A percentile compares a stretch with the other conserved stretches of the same genome.
phyloP scores from a whole-genome alignment of 1,139 yeast genomes.

The Magnusiomyces suaveolens region DNA sequence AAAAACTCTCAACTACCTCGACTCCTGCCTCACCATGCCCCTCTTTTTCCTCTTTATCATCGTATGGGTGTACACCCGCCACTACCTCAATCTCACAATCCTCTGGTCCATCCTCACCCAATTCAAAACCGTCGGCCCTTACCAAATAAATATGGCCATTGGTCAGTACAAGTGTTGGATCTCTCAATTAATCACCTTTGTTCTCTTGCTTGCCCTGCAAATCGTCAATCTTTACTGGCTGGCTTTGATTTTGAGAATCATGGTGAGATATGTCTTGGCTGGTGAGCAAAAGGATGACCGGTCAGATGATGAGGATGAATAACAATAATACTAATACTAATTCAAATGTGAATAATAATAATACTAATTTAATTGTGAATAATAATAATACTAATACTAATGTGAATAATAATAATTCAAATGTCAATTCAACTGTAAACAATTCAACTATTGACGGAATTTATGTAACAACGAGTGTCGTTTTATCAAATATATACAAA shows the following conservation, averaged over 20 bases:
- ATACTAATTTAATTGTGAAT: too few relatives aligned
- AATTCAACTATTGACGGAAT: too few relatives aligned
- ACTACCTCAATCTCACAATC: slow-evolving; percentile 67
- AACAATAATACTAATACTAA: too few relatives aligned
- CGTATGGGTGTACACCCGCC: slow-evolving; percentile 84
- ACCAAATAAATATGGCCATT: slow-evolving; percentile 72
- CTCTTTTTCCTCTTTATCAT: slow-evolving; percentile 58
- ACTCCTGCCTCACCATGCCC: slow-evolving; percentile 53
- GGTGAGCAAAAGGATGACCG: slow-evolving; percentile 71
- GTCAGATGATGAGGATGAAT: slow-evolving; percentile 63
- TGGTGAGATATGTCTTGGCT: slow-evolving; percentile 50
- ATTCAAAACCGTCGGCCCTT: slow-evolving; percentile 75
- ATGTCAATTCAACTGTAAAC: too few relatives aligned
- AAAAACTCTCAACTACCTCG: slow-evolving; percentile 77
- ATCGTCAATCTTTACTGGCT: slow-evolving; percentile 84
- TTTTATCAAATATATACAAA: too few relatives aligned
- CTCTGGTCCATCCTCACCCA: slow-evolving; percentile 85
- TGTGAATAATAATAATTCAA: too few relatives aligned
- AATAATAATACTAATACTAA: too few relatives aligned
- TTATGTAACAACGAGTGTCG: too few relatives aligned
- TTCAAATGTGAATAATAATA: too few relatives aligned
- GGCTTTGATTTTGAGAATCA: slow-evolving; percentile 66
- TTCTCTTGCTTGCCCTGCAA: slow-evolving; percentile 68
- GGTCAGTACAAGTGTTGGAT: slow-evolving; percentile 96
- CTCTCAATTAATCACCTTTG: slow-evolving; percentile 81